Conservation (phyloP, 208 protist species). For the Wallacemonas sp. region DNA sequence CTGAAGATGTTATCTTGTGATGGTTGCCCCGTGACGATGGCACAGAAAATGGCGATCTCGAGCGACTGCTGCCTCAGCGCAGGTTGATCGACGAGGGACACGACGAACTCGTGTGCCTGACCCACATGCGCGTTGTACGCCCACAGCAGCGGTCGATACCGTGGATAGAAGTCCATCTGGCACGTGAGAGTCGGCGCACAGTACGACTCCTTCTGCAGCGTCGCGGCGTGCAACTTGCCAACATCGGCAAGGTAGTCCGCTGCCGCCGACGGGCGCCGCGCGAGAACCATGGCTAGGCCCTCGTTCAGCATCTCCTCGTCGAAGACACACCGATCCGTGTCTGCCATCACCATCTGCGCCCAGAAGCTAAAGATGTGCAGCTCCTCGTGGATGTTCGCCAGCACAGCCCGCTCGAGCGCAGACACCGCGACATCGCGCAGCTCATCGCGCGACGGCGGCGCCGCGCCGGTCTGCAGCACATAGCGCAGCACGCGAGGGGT, state of each 20-base stretch:
- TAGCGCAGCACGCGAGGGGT: constrained; percentile 50
- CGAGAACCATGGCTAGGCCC: constrained; percentile 41
- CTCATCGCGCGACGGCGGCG: constrained; percentile 20
- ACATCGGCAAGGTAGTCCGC: constrained; percentile 66
- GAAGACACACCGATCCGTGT: constrained; percentile 48
- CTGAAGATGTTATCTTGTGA: constrained; percentile 46
- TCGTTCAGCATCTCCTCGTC: constrained; percentile 74
- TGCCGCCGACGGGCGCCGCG: constrained; percentile 16
- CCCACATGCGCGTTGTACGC: constrained; percentile 24
- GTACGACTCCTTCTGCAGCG: constrained; percentile 2
- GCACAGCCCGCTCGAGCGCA: constrained; percentile 42
- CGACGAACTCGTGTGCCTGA: background rate
- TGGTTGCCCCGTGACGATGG: constrained; percentile 32
- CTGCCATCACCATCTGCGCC: constrained; percentile 63
- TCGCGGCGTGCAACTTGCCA: constrained; percentile 14
- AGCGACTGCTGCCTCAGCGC: constrained; percentile 45
- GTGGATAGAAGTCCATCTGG: constrained; percentile 33
- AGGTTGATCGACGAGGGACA: constrained; percentile 20
- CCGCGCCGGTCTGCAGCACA: constrained; percentile 13
- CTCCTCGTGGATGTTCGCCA: constrained; percentile 66
- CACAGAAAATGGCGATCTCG: constrained; percentile 59
- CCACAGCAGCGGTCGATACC: constrained; percentile 55
- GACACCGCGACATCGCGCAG: constrained; percentile 43
- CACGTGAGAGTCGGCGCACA: constrained; percentile 4
- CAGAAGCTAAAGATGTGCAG: constrained; percentile 69